Evolutionary conservation across 768 basidiomycete genomes (phyloP).

Genomic region (Lyophyllum shimeji): DNA sequence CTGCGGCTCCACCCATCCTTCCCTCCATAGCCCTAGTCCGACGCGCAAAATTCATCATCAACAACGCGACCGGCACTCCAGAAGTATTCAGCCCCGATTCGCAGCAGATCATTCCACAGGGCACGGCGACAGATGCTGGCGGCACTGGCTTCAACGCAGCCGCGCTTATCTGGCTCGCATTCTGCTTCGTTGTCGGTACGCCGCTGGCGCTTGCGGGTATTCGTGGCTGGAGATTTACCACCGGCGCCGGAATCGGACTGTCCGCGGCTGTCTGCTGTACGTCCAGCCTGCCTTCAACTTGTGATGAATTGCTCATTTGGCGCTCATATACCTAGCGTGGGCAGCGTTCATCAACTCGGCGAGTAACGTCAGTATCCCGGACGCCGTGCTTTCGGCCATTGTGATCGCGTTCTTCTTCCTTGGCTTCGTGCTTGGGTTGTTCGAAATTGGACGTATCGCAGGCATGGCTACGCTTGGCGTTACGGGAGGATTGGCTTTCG

Average conservation of each 20-base stretch:
- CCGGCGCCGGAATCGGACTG: constrained; percentile 54
- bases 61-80: constrained; percentile 37
- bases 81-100: constrained; percentile 46
- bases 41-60: constrained; percentile 17
- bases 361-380: constrained; percentile 46
- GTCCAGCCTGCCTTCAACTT: too few species aligned
- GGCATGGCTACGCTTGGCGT: constrained; percentile 47
- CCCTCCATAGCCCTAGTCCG: constrained; percentile 5
- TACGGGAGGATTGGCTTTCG: constrained; percentile 58
- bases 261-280: constrained; percentile 46
- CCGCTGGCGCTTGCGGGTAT: constrained; percentile 59
- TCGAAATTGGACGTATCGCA: constrained; percentile 47
- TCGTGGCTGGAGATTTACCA: constrained; percentile 55
- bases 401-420: constrained; percentile 48
- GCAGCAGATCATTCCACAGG: constrained; percentile 47
- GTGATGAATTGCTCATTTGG: constrained; percentile 5
- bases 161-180: constrained; percentile 59
- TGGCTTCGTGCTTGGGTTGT: constrained; percentile 54
- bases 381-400: constrained; percentile 49
- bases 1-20: constrained; percentile 3
- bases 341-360: constrained; percentile 60
- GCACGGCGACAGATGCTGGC: constrained; percentile 56
- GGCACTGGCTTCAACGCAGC: constrained; percentile 45
- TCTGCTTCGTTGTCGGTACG: constrained; percentile 48
- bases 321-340: constrained; percentile 45